Base-by-base conservation (phyloP, 2,329 filamentous ascomycete species). In the Hirsutella rhossiliensis region DNA sequence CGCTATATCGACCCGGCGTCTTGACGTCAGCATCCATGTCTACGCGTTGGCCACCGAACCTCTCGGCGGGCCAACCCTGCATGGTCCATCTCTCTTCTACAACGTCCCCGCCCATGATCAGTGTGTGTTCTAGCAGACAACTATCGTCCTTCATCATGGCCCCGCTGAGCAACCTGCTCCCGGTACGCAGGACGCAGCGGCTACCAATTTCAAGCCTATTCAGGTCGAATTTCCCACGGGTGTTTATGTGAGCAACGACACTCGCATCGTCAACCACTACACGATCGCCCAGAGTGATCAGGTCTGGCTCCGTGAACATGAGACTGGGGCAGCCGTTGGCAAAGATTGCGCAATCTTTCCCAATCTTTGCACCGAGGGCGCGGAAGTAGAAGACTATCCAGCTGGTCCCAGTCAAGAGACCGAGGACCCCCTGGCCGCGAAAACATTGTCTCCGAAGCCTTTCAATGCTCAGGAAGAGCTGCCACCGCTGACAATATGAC, bases 401-500 rank as follows among this genome's bases (percentile, higher is more conserved):
- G 43, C 67, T 64, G 1, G 73, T 74, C 3, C 73, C 72, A 0
- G 72, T 75, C 2, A 78, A 54, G 50, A 78, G 61, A 13, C 71
- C 67, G 1, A 76, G 59, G 17, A 78, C 61, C 15, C 74, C 74
- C 23, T 68, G 54, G 1, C 69, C 66, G 4, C 67, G 65, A 49
- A 69, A 75, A 54, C 72, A 75, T 36, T 66, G 59, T 9, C 68
- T 62, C 2, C 72, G 66, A 3, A 78, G 55, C 17, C 63, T 64
- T 58, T 77, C 73, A 32, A 75, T 64, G 28, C 64, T 63, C 3
- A 76, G 61, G 52, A 72, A 73, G 9, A 76, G 52, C 52, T 78
- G 73, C 73, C 74, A 78, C 30, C 72, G 68, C 51, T 78, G 75
- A 56, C 73, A 76, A 57, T 77, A 78, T 15, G 65, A 62, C 18